Conservation (phyloP, 2,329 filamentous ascomycete genomes). For the Ascomycota sp. region DNA sequence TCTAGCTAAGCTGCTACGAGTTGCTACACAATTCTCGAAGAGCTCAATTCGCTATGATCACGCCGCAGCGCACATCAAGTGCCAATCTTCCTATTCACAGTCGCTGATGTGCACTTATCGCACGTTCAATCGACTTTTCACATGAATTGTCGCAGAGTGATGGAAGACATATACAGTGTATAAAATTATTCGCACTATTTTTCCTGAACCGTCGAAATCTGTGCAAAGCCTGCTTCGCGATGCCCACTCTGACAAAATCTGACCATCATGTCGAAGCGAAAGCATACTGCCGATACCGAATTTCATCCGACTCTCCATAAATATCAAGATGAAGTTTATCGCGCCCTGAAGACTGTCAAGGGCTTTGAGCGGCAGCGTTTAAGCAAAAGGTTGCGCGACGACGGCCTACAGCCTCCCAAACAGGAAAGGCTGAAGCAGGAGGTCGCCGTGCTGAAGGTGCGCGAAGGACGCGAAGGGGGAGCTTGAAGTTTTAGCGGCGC, state of each 20-base stretch:
- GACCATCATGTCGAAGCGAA: constrained; percentile 31
- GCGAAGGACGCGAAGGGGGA: background rate
- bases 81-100: no score
- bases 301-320: constrained; percentile 31
- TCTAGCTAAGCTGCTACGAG: no score
- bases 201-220: background rate
- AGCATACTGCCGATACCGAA: constrained; percentile 23
- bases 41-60: no score
- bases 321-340: constrained; percentile 37
- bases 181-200: background rate
- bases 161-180: background rate
- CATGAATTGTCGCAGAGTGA: no score
- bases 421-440: constrained; percentile 41
- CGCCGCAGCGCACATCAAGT: no score
- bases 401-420: constrained; percentile 24
- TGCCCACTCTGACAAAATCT: background rate
- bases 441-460: constrained; percentile 31
- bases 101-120: no score
- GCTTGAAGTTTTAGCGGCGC: no score
- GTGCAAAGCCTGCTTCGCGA: background rate
- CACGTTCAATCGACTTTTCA: no score
- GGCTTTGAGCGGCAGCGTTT: constrained; percentile 63
- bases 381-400: constrained; percentile 34
- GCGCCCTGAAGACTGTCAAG: constrained; percentile 51
- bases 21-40: no score